Evolutionary conservation across 345 rosid genomes (phyloP), one percentile per base, ranked within the genome.

Genomic region (Populus alba): DNA sequence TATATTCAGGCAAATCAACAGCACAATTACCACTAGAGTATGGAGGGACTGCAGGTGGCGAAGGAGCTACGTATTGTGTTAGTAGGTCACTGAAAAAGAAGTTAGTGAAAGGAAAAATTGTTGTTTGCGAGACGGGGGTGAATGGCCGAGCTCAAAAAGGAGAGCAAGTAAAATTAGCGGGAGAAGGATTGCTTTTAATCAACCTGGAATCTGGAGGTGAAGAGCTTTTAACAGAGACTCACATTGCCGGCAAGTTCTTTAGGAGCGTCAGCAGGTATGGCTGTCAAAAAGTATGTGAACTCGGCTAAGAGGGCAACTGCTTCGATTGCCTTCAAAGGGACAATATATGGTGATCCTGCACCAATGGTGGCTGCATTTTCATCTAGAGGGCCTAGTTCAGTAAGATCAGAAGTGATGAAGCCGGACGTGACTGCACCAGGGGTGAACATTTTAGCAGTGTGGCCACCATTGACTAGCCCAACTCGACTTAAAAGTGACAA

Each of bases 341-440:
- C 97, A 7, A 27, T 43, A 8, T 92, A 85, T 16, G 91, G 92
- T 7, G 74, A 81, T 39, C 81, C 83, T 22, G 97, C 98, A 37
- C 95, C 98, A 5, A 49, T 77, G 25, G 79, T 95, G 39, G 94
- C 97, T 0, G 92, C 91, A 10, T 95, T 95, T 74, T 94, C 97
- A 29, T 92, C 98, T 1, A 85, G 95, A 79, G 97, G 97, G 66
- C 97, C 98, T 1, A 89, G 91, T 62, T 18, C 66, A 2, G 65
- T 86, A 3, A 91, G 83, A 13, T 92, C 87, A 0, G 92, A 87
- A 3, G 85, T 92, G 51, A 87, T 92, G 70, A 92, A 92, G 79
- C 98, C 97, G 1, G 97, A 92, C 38, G 81, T 95, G 59, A 86
- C 97, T 0, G 97, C 97, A 39, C 97, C 95, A 10, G 97, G 97